A percentile compares a stretch with the other conserved stretches of the same genome.
phyloP scores from a whole-genome alignment of 2,329 filamentous ascomycete species.

The Dothidotthia symphoricarpi region DNA sequence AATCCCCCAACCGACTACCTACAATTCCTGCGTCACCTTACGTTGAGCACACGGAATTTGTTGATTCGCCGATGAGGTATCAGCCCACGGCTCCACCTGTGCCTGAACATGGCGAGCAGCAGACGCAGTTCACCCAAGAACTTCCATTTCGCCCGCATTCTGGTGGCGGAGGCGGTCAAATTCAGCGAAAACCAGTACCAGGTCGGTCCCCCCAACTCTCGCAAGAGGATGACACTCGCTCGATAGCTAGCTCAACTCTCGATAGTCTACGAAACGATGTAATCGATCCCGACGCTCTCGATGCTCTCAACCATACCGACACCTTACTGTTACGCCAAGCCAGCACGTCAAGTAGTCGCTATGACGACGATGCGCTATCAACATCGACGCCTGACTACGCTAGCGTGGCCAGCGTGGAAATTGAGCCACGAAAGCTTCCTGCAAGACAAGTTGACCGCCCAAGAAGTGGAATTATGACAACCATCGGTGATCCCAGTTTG shows the following conservation, averaged over 20 bases:
- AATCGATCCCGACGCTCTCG: slow-evolving; percentile 48
- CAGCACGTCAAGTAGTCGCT: slow-evolving; percentile 52
- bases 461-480: slow-evolving; percentile 76
- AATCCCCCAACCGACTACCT: slow-evolving; percentile 41
- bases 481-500: slow-evolving; percentile 61
- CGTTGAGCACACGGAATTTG: slow-evolving; percentile 41
- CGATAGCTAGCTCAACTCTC: slow-evolving; percentile 45
- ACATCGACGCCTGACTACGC: slow-evolving; percentile 75
- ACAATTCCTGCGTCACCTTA: slow-evolving; percentile 50
- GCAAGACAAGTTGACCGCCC: slow-evolving; percentile 64
- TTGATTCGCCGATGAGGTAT: slow-evolving; percentile 31
- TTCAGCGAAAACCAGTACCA: slow-evolving; percentile 44
- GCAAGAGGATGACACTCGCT: slow-evolving; percentile 36
- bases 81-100: slow-evolving; percentile 37
- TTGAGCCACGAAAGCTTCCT: slow-evolving; percentile 39
- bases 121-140: slow-evolving; percentile 22
- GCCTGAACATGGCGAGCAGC: slow-evolving; percentile 36
- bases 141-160: slow-evolving; percentile 25
- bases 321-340: slow-evolving; percentile 29
- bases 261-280: slow-evolving; percentile 46
- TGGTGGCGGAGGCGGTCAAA: slow-evolving; percentile 24
- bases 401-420: slow-evolving; percentile 55
- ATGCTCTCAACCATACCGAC: slow-evolving; percentile 35
- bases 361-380: slow-evolving; percentile 63
- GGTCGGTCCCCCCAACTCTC: slow-evolving; percentile 43